Evolutionary conservation across 805 yeast genomes (phyloP), one percentile per base, ranked within the genome.

Genomic region (Kazachstania taianensis): DNA sequence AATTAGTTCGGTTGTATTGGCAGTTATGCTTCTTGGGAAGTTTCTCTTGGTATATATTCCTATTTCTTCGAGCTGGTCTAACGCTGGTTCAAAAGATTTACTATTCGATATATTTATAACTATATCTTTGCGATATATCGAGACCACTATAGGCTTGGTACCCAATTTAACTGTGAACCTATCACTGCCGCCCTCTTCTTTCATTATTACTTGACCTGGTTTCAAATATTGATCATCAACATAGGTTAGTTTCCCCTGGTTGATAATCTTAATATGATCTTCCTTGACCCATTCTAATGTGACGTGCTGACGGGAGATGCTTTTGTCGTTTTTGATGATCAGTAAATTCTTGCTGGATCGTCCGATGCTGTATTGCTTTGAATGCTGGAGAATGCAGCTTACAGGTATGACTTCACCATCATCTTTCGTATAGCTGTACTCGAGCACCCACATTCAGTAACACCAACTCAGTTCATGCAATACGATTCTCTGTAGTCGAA

Each of bases 291-390:
- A 51, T 20, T 31, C 27, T 2, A 54, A 19, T 12, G 36, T 33
- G 5, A 57, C 32, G 35, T 57, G 62, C 19, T 53, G 42, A 19
- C 62, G 44, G 2, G 62, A 57, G 31, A 57, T 52, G 32, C 60
- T 55, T 30, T 55, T 57, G 31, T 57, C 61, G 36, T 53, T 52
- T 27, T 53, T 53, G n/a, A 55, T 47, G 13, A 33, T 33, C 18
- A 55, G 41, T 9, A 40, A 38, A 39, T 48, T 49, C 37, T 53
- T 52, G 22, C 53, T 49, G 5, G 62, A 55, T 28, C 62, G 47
- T 7, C 62, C 62, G 15, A 57, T 42, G 13, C 36, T 41, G 30
- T 50, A 52, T 0, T 23, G 28, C 20, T 35, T 33, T 2, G 32
- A 37, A 9, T 24, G 31, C 33, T 38, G 28, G 13, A 57, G 30